Evolutionary conservation across 1,284 basidiomycete genomes (phyloP).

Genomic region (Amylostereum chailletii): DNA sequence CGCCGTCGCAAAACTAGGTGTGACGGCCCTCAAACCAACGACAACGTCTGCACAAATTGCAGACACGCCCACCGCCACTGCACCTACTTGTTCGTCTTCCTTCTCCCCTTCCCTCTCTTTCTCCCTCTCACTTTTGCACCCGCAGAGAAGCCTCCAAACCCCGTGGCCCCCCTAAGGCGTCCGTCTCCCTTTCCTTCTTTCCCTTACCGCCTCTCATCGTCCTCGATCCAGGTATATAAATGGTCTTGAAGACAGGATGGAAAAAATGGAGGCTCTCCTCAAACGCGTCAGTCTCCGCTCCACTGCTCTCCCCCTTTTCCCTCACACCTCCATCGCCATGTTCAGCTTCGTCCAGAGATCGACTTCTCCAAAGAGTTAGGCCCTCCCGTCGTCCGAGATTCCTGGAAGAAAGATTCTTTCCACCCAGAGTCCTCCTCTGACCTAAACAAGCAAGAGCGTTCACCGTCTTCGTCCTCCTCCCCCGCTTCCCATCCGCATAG

Average conservation of each 20-base stretch:
- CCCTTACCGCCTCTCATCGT: conserved; percentile 7
- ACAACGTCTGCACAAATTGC: conserved; percentile 69
- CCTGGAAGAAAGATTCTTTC: conserved; percentile 48
- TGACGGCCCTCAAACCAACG: conserved; percentile 52
- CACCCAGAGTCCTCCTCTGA: conserved; percentile 12
- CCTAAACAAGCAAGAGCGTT: background rate
- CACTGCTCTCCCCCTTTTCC: background rate
- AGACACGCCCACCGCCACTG: conserved; percentile 53
- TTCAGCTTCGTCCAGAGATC: conserved; percentile 53
- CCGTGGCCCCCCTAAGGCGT: conserved; percentile 81
- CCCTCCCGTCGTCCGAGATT: conserved; percentile 58
- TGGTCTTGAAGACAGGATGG: conserved; percentile 67
- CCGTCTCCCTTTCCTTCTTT: conserved; percentile 18
- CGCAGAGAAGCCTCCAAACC: conserved; percentile 71
- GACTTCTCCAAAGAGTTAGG: conserved; percentile 66
- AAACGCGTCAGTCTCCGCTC: conserved; percentile 41
- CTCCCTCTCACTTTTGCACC: conserved; percentile 5
- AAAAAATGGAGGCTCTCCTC: conserved; percentile 62
- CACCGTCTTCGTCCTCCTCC: background rate
- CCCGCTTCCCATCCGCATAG: conserved; percentile 2
- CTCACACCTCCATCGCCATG: conserved; percentile 3
- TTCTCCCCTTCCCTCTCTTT: background rate
- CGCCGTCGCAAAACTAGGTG: conserved; percentile 62
- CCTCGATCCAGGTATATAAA: conserved; percentile 54
- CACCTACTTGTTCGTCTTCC: conserved; percentile 57